A percentile compares a stretch with the other conserved stretches of the same genome.
Evolutionary conservation across 208 protist species (phyloP).

Genomic region (Wallacemonas collosoma): DNA sequence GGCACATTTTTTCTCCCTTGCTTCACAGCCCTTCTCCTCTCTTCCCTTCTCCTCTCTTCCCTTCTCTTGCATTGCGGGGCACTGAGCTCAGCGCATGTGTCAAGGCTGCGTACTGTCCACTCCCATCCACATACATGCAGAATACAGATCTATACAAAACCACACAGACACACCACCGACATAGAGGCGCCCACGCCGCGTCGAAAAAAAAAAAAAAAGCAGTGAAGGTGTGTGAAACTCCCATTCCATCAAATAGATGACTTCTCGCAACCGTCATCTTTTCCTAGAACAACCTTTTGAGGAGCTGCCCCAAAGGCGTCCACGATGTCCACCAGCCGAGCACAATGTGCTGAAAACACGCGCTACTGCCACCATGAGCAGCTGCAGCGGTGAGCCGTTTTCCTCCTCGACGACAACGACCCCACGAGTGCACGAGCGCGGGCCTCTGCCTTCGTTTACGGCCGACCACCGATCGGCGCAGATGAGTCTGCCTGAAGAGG

Average conservation of each 20-base stretch:
- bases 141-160: no score
- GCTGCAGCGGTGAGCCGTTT: not conserved
- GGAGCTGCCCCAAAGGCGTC: slow-evolving; percentile 6
- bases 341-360: slow-evolving; percentile 15
- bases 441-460: no score
- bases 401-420: no score
- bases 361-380: not conserved
- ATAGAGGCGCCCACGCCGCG: no score
- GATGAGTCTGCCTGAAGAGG: no score
- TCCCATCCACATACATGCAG: not conserved
- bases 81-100: no score
- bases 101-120: not conserved
- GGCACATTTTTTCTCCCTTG: not conserved
- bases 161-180: no score
- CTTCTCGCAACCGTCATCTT: slow-evolving; percentile 9
- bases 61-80: not conserved
- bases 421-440: no score
- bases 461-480: no score
- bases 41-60: slow-evolving; percentile 6
- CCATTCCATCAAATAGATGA: not conserved
- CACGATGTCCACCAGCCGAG: not conserved
- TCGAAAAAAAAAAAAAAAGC: not conserved
- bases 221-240: not conserved
- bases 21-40: not conserved
- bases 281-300: slow-evolving; percentile 17